Base-by-base conservation (phyloP, 805 yeast genomes). In the Lipomyces yamanashiensis region DNA sequence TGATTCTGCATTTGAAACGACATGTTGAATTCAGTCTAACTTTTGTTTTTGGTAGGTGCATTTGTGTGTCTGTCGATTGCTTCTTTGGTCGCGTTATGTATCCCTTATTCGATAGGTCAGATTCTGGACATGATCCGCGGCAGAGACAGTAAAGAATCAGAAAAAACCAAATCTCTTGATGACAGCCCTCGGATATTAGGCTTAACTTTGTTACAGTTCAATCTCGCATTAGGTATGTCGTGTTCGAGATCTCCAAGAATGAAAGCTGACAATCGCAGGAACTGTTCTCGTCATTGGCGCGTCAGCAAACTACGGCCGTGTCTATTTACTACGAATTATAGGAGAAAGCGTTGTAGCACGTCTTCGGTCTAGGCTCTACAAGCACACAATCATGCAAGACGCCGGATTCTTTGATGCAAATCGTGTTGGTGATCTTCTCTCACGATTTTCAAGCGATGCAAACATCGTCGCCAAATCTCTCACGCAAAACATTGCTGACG, bases 311-410 rank as follows among this genome's bases (percentile, higher is more conserved):
- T 87, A 86, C 70, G 92, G 92, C 10, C 82, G 98, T 69, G 84
- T 89, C 15, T 82, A 88, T 47, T 75, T 89, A 12, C 78, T 93
- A 71, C 83, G 92, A 67, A 79, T 87, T 1, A 88, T 89, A 9
- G 97, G 98, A 56, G 98, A 93, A 75, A 82, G 89, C 66, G 79
- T 93, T 45, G 96, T 92, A 64, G 95, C 97, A 6, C 82, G 96
- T 64, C 77, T 93, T 67, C 82, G 98, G 71, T 82, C 93, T 10
- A 81, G 89, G 59, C 84, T 93, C 41, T 85, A 91, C 75, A 84
- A 85, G 72, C 89, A 87, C 51, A 84, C 93, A 17, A 80, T 93
- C 60, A 85, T 85, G 57, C 97, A 92, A 57, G 97, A 92, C 74
- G 87, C 96, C 2, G 88, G 89, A 67, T 93, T 93, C 72, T 86